Conservation (phyloP, 345 rosid genomes). For the Kandelia obovata region DNA sequence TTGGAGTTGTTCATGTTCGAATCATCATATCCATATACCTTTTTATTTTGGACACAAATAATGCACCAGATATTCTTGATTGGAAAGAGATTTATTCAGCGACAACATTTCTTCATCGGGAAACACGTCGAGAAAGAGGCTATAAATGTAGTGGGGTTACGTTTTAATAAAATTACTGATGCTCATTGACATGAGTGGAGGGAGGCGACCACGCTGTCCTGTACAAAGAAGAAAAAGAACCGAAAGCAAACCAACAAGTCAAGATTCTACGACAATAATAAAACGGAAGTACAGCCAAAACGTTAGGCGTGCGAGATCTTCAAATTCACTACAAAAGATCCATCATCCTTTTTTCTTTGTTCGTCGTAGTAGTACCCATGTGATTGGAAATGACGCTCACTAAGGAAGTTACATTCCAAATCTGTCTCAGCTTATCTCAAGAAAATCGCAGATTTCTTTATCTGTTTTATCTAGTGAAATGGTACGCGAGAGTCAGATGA, state of each 20-base stretch:
- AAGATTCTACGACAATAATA: background rate
- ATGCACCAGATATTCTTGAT: too few species aligned
- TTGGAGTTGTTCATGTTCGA: too few species aligned
- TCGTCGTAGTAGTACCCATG: background rate
- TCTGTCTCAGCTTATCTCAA: too few species aligned
- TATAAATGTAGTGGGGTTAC: background rate
- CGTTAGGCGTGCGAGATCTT: background rate
- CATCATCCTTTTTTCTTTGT: background rate
- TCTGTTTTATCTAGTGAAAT: too few species aligned
- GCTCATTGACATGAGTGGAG: background rate
- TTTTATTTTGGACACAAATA: too few species aligned
- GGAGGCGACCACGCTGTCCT: background rate
- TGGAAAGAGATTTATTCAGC: too few species aligned
- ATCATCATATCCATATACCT: too few species aligned
- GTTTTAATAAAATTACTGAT: slow-evolving; percentile 4
- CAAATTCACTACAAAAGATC: background rate
- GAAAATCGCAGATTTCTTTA: too few species aligned
- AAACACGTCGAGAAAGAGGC: slow-evolving; percentile 3
- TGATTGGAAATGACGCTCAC: background rate
- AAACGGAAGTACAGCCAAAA: slow-evolving; percentile 9
- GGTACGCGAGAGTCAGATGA: too few species aligned
- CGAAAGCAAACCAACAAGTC: slow-evolving; percentile 38
- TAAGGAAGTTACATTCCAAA: too few species aligned
- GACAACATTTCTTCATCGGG: slow-evolving; percentile 3
- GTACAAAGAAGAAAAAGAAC: slow-evolving; percentile 25